Evolutionary conservation across 345 rosid species (phyloP).

Genomic region (Ailanthus altissimus): DNA sequence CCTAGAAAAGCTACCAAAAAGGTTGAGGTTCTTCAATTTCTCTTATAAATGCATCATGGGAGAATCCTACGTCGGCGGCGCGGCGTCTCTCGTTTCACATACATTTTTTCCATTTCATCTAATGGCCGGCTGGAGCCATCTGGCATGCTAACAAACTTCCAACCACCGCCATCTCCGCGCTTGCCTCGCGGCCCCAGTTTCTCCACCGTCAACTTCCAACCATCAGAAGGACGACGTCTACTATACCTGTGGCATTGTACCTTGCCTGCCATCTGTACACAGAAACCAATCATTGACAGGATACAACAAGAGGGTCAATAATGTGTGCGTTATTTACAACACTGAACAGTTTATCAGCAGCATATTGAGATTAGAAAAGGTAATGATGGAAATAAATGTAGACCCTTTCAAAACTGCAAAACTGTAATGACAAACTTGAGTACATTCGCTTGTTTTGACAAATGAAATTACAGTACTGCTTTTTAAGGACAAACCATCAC

Average conservation of each 20-base stretch:
- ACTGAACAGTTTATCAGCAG: neutral
- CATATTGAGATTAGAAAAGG: neutral
- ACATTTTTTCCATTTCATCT: slow-evolving; percentile 78
- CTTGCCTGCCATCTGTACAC: slow-evolving; percentile 64
- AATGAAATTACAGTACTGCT: no score
- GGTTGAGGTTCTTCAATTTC: neutral
- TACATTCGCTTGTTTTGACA: neutral
- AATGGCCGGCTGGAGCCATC: slow-evolving; percentile 91
- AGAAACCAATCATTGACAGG: slow-evolving; percentile 8
- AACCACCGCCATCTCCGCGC: slow-evolving; percentile 90
- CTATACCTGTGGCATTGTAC: slow-evolving; percentile 90
- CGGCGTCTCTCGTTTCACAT: slow-evolving; percentile 80
- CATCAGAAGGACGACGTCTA: slow-evolving; percentile 70
- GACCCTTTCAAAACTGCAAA: neutral
- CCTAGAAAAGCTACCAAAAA: neutral
- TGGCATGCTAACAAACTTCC: slow-evolving; percentile 90
- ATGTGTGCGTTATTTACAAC: neutral
- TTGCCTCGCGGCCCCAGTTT: slow-evolving; percentile 78
- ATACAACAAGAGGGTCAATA: neutral
- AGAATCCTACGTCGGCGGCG: slow-evolving; percentile 76
- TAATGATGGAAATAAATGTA: neutral
- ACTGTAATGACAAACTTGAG: neutral
- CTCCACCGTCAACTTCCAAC: slow-evolving; percentile 88
- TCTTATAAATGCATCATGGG: slow-evolving; percentile 43
- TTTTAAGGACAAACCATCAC: no score